These are phyloP conservation scores for Lichtheimia corymbifera DNA, from an alignment of 371 early-diverging fungal species.

Conservation along the genomic window DNA sequence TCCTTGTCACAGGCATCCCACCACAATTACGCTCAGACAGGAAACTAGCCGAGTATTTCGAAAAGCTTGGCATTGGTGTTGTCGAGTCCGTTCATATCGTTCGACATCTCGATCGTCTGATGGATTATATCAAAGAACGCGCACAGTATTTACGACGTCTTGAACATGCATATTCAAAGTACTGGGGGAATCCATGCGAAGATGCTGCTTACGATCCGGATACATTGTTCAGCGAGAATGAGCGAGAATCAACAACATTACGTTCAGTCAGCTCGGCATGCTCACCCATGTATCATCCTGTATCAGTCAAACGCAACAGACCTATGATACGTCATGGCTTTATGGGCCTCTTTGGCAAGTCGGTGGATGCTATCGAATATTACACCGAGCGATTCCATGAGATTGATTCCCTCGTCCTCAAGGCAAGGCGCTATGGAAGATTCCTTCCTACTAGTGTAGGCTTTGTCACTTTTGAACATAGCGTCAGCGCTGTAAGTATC, in stretches of 20 bases:
- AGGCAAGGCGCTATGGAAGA: conserved; percentile 57
- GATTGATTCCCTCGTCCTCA: conserved; percentile 59
- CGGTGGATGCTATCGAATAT: conserved; percentile 71
- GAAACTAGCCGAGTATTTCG: conserved; percentile 59
- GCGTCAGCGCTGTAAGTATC: conserved; percentile 57
- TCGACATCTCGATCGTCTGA: conserved; percentile 54
- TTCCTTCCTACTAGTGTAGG: conserved; percentile 68
- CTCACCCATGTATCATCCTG: no score
- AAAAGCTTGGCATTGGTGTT: conserved; percentile 53
- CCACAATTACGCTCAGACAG: conserved; percentile 49
- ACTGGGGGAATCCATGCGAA: conserved; percentile 51
- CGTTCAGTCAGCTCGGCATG: conserved; percentile 8
- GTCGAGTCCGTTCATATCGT: conserved; percentile 64
- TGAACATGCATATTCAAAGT: conserved; percentile 45
- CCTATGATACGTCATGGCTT: conserved; percentile 33
- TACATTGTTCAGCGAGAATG: conserved; percentile 33
- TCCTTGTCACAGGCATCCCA: conserved; percentile 65
- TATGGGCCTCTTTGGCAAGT: conserved; percentile 43
- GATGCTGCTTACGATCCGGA: conserved; percentile 42
- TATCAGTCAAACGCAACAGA: conserved; percentile 18
- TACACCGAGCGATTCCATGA: conserved; percentile 64
- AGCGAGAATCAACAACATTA: conserved; percentile 18
- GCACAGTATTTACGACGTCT: conserved; percentile 39
- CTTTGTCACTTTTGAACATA: conserved; percentile 80
- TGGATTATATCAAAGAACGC: conserved; percentile 49